Evolutionary conservation across 1,284 basidiomycete genomes (phyloP).

Genomic region (Baeospora myosura): DNA sequence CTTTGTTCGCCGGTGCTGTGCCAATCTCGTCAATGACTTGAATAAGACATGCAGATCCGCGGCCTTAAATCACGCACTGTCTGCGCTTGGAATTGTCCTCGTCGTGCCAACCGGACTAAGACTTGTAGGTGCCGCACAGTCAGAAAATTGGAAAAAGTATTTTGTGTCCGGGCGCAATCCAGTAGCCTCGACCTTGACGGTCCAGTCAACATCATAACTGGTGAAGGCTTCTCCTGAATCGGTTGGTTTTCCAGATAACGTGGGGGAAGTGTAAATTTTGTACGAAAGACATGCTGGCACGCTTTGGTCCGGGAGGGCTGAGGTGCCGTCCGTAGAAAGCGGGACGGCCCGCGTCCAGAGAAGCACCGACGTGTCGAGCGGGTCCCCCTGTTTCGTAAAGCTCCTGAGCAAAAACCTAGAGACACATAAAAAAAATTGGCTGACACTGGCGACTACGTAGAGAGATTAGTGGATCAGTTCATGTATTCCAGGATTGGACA

Average conservation of each 20-base stretch:
- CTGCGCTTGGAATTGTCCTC: constrained; percentile 38
- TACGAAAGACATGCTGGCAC: constrained; percentile 54
- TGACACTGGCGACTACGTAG: constrained; percentile 30
- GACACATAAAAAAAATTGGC: constrained; percentile 16
- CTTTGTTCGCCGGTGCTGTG: constrained; percentile 38
- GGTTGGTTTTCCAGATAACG: constrained; percentile 32
- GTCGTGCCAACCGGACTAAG: constrained; percentile 44
- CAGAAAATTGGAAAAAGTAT: constrained; percentile 56
- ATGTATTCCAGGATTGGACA: constrained; percentile 10
- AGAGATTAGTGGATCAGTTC: not conserved
- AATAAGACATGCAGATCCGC: too few species aligned
- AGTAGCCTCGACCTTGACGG: constrained; percentile 56
- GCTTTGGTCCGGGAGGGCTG: constrained; percentile 43
- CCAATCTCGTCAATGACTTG: too few species aligned
- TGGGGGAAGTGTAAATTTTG: constrained; percentile 35
- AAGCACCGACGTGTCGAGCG: constrained; percentile 51
- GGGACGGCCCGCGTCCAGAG: constrained; percentile 57
- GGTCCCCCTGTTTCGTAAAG: constrained; percentile 41
- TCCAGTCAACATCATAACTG: constrained; percentile 59
- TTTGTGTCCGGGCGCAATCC: constrained; percentile 45
- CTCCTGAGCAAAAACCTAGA: not conserved
- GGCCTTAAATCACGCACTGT: constrained; percentile 28
- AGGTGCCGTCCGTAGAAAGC: constrained; percentile 21
- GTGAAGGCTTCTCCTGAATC: constrained; percentile 50
- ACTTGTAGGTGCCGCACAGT: constrained; percentile 53